phyloP scores from a whole-genome alignment of 441 rosid genomes.

The Aleurites moluccanus region DNA sequence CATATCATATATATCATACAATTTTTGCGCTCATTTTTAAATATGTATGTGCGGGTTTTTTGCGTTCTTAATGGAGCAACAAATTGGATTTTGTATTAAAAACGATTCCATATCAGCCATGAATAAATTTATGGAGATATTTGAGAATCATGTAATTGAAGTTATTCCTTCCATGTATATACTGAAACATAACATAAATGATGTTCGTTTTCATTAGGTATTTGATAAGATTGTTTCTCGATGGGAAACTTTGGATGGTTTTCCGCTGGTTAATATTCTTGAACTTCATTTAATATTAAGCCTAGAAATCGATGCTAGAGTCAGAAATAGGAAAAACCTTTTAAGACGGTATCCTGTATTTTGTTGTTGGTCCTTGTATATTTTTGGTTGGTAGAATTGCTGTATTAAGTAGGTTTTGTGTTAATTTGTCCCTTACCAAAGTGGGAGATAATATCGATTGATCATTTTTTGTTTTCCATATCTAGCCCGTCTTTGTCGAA shows the following conservation, averaged over 20 bases:
- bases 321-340: neutral
- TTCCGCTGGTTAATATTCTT: neutral
- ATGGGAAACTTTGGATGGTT: neutral
- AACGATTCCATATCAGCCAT: neutral
- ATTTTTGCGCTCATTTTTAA: neutral
- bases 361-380: neutral
- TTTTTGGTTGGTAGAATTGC: neutral
- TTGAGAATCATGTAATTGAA: conserved; percentile 2
- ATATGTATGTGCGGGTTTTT: neutral
- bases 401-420: neutral
- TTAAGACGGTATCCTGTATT: neutral
- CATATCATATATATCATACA: neutral
- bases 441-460: neutral
- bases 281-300: conserved; percentile 10
- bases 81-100: neutral
- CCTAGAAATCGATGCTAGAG: neutral
- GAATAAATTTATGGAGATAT: neutral
- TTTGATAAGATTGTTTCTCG: neutral
- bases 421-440: neutral
- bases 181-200: neutral
- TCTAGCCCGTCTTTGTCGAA: neutral
- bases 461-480: neutral
- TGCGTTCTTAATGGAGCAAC: neutral
- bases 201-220: neutral
- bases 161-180: neutral